Percentiles rank a stretch among this genome's conserved stretches.
Evolutionary conservation across 805 yeast genomes (phyloP).

Genomic region (Dipodascopsis uninucleata): DNA sequence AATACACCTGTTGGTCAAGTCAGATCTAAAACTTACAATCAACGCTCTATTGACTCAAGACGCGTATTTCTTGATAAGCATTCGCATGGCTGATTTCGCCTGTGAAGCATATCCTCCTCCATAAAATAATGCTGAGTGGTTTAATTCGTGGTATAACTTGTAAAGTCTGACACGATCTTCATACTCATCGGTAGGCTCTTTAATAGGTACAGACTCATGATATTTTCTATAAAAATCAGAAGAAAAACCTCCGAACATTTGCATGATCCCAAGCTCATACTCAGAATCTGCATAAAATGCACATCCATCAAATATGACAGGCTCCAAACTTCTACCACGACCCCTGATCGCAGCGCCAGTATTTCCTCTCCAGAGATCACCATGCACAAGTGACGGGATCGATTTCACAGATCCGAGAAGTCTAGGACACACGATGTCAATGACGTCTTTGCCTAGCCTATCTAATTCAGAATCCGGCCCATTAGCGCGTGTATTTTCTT

Average conservation of each 20-base stretch:
- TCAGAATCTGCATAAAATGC: conserved; percentile 26
- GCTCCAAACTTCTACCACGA: background rate
- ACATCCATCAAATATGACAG: conserved; percentile 25
- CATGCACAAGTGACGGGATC: conserved; percentile 24
- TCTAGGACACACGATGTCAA: conserved; percentile 15
- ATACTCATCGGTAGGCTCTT: conserved; percentile 21
- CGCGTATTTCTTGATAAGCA: conserved; percentile 7
- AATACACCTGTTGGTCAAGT: no score
- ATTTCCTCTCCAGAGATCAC: conserved; percentile 27
- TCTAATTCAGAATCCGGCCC: conserved; percentile 13
- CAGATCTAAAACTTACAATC: no score
- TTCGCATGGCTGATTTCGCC: conserved; percentile 15
- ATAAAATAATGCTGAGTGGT: conserved; percentile 25
- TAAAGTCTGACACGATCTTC: conserved; percentile 23
- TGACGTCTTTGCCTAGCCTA: conserved; percentile 3
- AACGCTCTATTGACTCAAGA: no score
- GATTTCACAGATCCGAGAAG: conserved; percentile 7
- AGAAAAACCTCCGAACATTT: conserved; percentile 28
- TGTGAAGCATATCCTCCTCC: conserved; percentile 23
- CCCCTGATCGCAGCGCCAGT: conserved; percentile 9
- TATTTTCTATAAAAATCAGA: conserved; percentile 13
- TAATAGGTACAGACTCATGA: conserved; percentile 18
- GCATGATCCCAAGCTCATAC: conserved; percentile 27
- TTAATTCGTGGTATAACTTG: conserved; percentile 21
- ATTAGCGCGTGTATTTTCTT: conserved; percentile 13